A percentile compares a stretch with the other conserved stretches of the same genome.
Conservation (phyloP, 192 early-diverging fungal species). For the Umbelopsis isabellina region DNA sequence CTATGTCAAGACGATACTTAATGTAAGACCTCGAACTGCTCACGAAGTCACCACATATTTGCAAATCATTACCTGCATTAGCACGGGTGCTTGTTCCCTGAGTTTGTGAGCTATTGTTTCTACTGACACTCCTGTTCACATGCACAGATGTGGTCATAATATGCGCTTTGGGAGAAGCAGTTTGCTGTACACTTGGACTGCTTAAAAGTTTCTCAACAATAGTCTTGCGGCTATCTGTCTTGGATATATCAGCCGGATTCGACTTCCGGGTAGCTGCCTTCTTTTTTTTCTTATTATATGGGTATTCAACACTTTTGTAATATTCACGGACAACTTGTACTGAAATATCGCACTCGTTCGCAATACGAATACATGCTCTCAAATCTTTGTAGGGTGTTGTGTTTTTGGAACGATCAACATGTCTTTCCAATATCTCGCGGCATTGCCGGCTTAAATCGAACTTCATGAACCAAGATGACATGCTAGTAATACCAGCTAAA, state of each 20-base stretch:
- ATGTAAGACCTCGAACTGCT: no score
- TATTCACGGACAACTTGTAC: conserved; percentile 1
- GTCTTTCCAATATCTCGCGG: not conserved
- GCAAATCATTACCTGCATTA: no score
- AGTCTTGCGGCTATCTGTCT: not conserved
- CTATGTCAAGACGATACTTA: not conserved
- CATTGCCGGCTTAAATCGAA: not conserved
- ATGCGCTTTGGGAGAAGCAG: not conserved
- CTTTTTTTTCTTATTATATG: not conserved
- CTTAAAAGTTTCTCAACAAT: not conserved
- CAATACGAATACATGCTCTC: not conserved
- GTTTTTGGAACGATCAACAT: not conserved
- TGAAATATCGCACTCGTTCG: not conserved
- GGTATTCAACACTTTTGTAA: not conserved
- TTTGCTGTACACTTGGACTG: not conserved
- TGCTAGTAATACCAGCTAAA: not conserved
- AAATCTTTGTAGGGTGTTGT: not conserved
- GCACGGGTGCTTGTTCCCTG: no score
- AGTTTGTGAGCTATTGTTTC: not conserved
- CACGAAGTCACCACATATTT: no score
- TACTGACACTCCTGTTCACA: not conserved
- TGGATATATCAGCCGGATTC: not conserved
- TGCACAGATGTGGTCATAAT: not conserved
- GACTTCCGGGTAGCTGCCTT: not conserved
- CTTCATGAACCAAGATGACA: conserved; percentile 1